These are phyloP conservation scores for Vigna nakashimae DNA, from an alignment of 306 rosid genomes.

Conservation along the genomic window DNA sequence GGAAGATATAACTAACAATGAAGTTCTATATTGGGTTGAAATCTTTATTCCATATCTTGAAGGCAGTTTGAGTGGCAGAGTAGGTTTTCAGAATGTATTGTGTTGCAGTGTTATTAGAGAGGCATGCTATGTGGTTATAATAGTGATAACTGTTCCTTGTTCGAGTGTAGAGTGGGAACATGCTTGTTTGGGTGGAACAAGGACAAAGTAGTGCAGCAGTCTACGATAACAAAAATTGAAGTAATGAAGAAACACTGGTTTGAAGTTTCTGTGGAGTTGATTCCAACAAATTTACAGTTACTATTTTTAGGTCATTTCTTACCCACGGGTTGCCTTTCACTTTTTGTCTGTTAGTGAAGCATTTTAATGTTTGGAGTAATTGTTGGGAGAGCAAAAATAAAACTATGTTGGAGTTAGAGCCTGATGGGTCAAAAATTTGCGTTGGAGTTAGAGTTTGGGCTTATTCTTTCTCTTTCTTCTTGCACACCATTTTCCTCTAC, in stretches of 20 bases:
- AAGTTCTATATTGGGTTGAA: background rate
- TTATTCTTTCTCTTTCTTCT: background rate
- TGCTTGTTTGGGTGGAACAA: slow-evolving; percentile 6
- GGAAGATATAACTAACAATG: background rate
- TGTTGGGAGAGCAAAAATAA: background rate
- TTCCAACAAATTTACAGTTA: slow-evolving; percentile 20
- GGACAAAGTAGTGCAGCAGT: slow-evolving; percentile 13
- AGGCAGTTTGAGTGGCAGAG: background rate
- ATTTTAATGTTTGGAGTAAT: slow-evolving; percentile 8
- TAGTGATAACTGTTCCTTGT: background rate
- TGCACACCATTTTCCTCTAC: background rate
- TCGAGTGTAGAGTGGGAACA: slow-evolving; percentile 18
- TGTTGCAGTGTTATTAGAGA: background rate
- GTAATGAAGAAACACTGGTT: background rate
- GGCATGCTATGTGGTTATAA: background rate
- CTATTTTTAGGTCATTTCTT: slow-evolving; percentile 1
- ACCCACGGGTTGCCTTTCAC: slow-evolving; percentile 21
- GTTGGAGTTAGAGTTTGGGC: background rate
- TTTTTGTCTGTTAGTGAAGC: background rate
- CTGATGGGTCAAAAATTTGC: background rate
- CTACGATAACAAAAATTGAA: slow-evolving; percentile 9
- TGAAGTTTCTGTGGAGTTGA: slow-evolving; percentile 19
- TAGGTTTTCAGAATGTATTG: background rate
- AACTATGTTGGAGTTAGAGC: background rate
- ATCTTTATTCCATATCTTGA: background rate